Evolutionary conservation across 441 rosid species (phyloP).

Genomic region (Mallotus repandus): DNA sequence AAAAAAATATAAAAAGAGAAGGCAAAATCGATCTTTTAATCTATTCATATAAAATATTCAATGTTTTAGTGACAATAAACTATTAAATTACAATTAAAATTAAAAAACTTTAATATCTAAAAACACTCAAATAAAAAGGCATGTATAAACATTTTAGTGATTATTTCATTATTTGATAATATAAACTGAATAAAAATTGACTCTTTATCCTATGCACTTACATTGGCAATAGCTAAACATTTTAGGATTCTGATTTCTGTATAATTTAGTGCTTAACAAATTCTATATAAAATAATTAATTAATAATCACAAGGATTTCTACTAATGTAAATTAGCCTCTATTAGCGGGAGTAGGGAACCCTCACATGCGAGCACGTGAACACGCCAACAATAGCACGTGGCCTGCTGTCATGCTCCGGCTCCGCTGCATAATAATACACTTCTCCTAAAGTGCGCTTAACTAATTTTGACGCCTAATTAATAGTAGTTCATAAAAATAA

Average conservation of each 20-base stretch:
- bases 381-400: conserved; percentile 40
- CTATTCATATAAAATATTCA: no score
- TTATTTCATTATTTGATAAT: no score
- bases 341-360: conserved; percentile 21
- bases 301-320: conserved; percentile 26
- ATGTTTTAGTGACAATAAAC: no score
- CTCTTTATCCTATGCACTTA: neutral
- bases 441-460: conserved; percentile 11
- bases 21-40: no score
- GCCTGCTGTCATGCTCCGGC: conserved; percentile 40
- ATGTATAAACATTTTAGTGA: no score
- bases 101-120: no score
- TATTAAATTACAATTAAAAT: no score
- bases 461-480: no score
- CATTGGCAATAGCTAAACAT: neutral
- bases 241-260: neutral
- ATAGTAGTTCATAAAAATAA: neutral
- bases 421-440: conserved; percentile 23
- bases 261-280: neutral
- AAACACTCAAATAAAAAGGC: no score
- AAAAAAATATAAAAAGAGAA: no score
- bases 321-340: conserved; percentile 14
- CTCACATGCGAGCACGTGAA: conserved; percentile 70
- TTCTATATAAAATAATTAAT: neutral
- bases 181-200: no score